Evolutionary conservation across 306 rosid genomes (phyloP).

Genomic region (Gillenia trifoliata): DNA sequence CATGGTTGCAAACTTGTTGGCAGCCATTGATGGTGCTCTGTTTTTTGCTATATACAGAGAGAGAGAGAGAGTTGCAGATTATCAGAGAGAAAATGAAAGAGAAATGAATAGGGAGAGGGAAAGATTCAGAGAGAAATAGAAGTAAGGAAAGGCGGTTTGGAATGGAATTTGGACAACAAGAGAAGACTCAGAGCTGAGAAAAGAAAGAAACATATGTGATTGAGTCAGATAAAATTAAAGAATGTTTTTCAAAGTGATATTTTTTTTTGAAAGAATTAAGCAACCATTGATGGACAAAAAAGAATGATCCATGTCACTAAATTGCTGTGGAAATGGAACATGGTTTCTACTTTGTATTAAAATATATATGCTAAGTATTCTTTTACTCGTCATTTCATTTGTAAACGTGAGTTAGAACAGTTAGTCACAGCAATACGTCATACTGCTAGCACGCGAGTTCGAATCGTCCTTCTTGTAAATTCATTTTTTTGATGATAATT

Average conservation of each 20-base stretch:
- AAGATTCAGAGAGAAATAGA: constrained; percentile 12
- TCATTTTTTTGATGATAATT: neutral
- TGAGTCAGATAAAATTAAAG: constrained; percentile 44
- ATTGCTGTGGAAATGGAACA: constrained; percentile 11
- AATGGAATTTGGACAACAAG: constrained; percentile 28
- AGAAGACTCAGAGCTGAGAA: constrained; percentile 27
- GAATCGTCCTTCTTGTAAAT: neutral
- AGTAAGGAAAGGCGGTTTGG: constrained; percentile 30
- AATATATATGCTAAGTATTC: neutral
- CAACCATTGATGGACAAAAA: neutral
- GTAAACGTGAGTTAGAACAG: no score
- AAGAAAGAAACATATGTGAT: constrained; percentile 15
- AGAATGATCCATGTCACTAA: neutral
- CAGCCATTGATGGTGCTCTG: constrained; percentile 66
- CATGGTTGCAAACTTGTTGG: constrained; percentile 90
- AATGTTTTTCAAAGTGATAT: constrained; percentile 13
- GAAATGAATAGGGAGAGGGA: constrained; percentile 11
- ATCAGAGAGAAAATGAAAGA: constrained; percentile 13
- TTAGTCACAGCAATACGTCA: no score
- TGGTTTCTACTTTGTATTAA: neutral
- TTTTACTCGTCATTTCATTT: neutral
- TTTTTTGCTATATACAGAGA: constrained; percentile 46
- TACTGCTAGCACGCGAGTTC: no score
- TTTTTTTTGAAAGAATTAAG: neutral
- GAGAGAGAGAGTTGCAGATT: constrained; percentile 10